phyloP scores from a whole-genome alignment of 495 filamentous ascomycete species.

The Penicillium taxi region DNA sequence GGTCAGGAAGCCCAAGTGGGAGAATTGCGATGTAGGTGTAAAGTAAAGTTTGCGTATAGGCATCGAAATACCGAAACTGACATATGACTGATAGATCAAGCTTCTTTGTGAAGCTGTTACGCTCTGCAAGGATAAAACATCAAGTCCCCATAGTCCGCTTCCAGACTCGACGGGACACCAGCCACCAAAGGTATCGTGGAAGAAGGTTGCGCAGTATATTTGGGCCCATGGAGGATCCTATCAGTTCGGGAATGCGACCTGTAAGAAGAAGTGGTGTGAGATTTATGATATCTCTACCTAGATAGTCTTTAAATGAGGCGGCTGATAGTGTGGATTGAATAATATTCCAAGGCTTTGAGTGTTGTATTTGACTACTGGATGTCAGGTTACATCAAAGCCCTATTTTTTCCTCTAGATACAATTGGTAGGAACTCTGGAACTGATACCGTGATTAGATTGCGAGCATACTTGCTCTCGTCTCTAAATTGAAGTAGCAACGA shows the following conservation, averaged over 20 bases:
- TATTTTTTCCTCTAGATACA: no score
- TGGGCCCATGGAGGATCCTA: slow-evolving; percentile 64
- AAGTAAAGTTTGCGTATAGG: no score
- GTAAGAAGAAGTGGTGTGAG: slow-evolving; percentile 68
- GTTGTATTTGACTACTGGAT: no score
- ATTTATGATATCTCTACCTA: slow-evolving; percentile 23
- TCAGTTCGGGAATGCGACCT: slow-evolving; percentile 77
- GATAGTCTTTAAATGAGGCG: no score
- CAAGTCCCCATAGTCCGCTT: background rate
- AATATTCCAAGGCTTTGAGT: no score
- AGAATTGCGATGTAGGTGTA: slow-evolving; percentile 63
- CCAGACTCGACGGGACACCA: background rate
- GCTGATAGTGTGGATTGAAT: background rate
- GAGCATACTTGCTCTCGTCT: no score
- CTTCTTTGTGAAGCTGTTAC: slow-evolving; percentile 31
- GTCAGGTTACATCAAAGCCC: no score
- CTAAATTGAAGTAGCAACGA: no score
- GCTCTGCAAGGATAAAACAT: slow-evolving; percentile 23
- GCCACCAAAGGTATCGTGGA: slow-evolving; percentile 65
- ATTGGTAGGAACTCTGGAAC: no score
- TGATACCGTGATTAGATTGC: no score
- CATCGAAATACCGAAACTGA: background rate
- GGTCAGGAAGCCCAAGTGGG: slow-evolving; percentile 74
- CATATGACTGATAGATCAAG: slow-evolving; percentile 23
- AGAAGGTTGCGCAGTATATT: slow-evolving; percentile 70